Base-by-base conservation (phyloP, 169 alveolate species). In the Eimeria tenella region DNA sequence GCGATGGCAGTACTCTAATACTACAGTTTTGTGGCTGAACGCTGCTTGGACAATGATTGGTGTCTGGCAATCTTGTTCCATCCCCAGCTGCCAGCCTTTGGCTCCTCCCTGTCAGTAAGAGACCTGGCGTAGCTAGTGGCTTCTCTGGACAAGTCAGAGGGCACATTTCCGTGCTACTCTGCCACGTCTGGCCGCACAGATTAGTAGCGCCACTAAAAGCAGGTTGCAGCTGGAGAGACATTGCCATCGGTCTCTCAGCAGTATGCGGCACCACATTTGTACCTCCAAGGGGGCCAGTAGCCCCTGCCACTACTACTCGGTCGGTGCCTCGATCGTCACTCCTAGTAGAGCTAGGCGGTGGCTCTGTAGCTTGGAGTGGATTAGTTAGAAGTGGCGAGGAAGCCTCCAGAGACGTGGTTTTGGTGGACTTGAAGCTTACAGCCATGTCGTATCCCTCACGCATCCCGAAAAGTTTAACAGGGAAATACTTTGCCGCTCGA, bases 401-500 rank as follows among this genome's bases (percentile, higher is more conserved):
- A 42, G 75, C 68, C 63, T 84, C 92, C 81, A 60, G 17, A 6
- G 65, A 55, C 6, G 73, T 56, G 11, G 92, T 49, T 60, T 84
- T 84, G 5, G 81, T 84, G 65, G 92, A 60, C 71, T 95, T 96
- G 75, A 95, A 96, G 84, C 95, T 90, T 1, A 96, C 96, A 17
- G 97, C 97, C 79, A 96, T 88, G 55, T 95, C 93, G 21, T 96
- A 93, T 10, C 96, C 97, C 90, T 94, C 96, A 49, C 94, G 97
- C 90, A 96, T 94, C 63, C 97, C 97, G 77, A 95, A 96, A 17
- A 95, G 65, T 88, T 96, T 96, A 70, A 96, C 96, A 2, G 97
- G 97, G 10, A 96, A 96, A 87, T 96, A 96, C 90, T 96, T 96
- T 7, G 97, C 97, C 11, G 95, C 96, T 77, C 97, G 82, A 55